Base-by-base conservation (phyloP, 345 rosid genomes). In the Kernera saxatilis region DNA sequence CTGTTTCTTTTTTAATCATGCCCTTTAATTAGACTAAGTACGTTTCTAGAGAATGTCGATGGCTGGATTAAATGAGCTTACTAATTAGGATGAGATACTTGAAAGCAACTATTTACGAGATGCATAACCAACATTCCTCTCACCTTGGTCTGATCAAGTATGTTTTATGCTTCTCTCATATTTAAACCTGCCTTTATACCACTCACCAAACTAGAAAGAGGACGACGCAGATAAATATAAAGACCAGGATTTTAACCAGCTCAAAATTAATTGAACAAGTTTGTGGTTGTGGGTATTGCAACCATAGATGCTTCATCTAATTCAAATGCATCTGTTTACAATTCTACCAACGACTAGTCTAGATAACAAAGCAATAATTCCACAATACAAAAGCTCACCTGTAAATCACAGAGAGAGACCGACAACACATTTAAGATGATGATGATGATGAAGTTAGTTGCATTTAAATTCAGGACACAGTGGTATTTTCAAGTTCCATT, bases 401-500 rank as follows among this genome's bases (percentile, higher is more conserved):
- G 25, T 50, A 61, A 19, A 61, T 2, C 15, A 71, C 3, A 36
- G 43, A 37, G 25, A 54, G 36, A 59, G 19, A 30, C n/a, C n/a
- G 12, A 29, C 35, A 23, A 35, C 3, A 40, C 39, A 30, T 19
- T 22, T 15, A 43, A 19, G 68, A 67, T 40, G 67, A 37, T 48
- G 27, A 21, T 32, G 64, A 26, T 37, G 67, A 35, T 40, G n/a
- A n/a, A n/a, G n/a, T n/a, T n/a, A n/a, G n/a, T n/a, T n/a, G 40
- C 10, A 32, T 23, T 49, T 29, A 50, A 43, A 36, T 32, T 75
- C 70, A 88, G 30, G 95, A 67, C 64, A 91, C 79, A 3, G 10
- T 71, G 39, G 80, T 79, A 6, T 83, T 82, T 25, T 72, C 50
- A 22, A 94, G 88, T 79, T 91, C 97, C 81, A 80, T 19, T 78